These are phyloP conservation scores for Spathaspora sp. DNA, from an alignment of 1,139 yeast species.

Conservation along the genomic window DNA sequence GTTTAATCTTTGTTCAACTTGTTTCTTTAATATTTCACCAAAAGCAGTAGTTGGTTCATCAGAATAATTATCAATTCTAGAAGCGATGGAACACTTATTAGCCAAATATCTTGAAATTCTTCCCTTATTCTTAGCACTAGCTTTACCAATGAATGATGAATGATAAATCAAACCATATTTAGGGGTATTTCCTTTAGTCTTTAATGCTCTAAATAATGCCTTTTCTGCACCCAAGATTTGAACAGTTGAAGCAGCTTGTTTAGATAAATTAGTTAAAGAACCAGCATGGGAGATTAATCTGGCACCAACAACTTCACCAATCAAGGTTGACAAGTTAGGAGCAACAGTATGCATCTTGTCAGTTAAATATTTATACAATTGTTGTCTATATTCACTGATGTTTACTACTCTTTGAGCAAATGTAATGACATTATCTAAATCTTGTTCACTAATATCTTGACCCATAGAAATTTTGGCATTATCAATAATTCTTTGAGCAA, in stretches of 20 bases:
- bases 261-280: conserved; percentile 87
- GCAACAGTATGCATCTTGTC: conserved; percentile 98
- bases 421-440: conserved; percentile 79
- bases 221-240: conserved; percentile 99
- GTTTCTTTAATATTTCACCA: conserved; percentile 89
- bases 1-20: conserved; percentile 95
- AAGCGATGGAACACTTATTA: conserved; percentile 97
- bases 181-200: conserved; percentile 98
- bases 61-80: conserved; percentile 94
- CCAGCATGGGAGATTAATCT: conserved; percentile 98
- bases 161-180: conserved; percentile 97
- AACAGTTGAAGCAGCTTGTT: conserved; percentile 98
- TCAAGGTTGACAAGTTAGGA: conserved; percentile 91
- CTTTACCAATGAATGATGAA: conserved; percentile 96
- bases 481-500: conserved; percentile 87
- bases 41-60: conserved; percentile 84
- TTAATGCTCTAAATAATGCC: conserved; percentile 96
- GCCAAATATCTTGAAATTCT: conserved; percentile 98
- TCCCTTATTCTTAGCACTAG: conserved; percentile 97
- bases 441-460: conserved; percentile 89
- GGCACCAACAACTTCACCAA: conserved; percentile 98
- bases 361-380: conserved; percentile 81
- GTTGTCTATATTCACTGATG: conserved; percentile 92
- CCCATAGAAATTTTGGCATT: conserved; percentile 97
- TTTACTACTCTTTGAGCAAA: conserved; percentile 95